Evolutionary conservation across 2,329 filamentous ascomycete species (phyloP), one percentile per base, ranked within the genome.

Genomic region (Colletotrichum salicis): DNA sequence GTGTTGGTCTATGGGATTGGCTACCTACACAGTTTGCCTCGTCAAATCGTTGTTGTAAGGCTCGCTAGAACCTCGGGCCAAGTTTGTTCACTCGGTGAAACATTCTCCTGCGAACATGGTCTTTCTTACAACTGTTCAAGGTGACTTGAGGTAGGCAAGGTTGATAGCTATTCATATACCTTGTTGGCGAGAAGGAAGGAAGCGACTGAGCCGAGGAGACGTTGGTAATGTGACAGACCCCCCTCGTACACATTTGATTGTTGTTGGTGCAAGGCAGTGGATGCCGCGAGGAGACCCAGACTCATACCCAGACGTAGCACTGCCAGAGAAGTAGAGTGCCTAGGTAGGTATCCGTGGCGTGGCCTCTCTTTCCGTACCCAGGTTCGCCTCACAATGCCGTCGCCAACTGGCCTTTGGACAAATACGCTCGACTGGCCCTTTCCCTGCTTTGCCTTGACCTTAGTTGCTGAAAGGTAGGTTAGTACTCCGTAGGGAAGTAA

Each of bases 231-330:
- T 27, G 45, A 62, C 60, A 15, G 19, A 48, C 41, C 19, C 11
- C 11, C 41, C 41, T 54, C 60, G 29, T 35, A 31, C 22, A 63
- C 35, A 13, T 41, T 62, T 57, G 55, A 15, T n/a, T 52, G 57
- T 45, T 60, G 60, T 62, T 52, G 60, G 60, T 62, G 60, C 60
- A 37, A 52, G 33, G 60, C 45, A 27, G 60, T 62, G 59, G 59
- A 62, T n/a, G 45, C 59, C n/a, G 8, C 41, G 45, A 62, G 29
- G 33, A 35, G 45, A 62, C 29, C 29, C 59, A 62, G 59, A 48
- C 59, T 35, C 29, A n/a, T 24, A 29, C 37, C n/a, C 37, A 54
- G 22, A 52, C 45, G 41, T 22, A 11, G 41, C 19, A 48, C 41
- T 48, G 19, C 19, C 41, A 48, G 41, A 48, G 37, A 41, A 7